Base-by-base conservation (phyloP, 176 grass and related monocot genomes). In the Rhipidocladum racemiflorum region DNA sequence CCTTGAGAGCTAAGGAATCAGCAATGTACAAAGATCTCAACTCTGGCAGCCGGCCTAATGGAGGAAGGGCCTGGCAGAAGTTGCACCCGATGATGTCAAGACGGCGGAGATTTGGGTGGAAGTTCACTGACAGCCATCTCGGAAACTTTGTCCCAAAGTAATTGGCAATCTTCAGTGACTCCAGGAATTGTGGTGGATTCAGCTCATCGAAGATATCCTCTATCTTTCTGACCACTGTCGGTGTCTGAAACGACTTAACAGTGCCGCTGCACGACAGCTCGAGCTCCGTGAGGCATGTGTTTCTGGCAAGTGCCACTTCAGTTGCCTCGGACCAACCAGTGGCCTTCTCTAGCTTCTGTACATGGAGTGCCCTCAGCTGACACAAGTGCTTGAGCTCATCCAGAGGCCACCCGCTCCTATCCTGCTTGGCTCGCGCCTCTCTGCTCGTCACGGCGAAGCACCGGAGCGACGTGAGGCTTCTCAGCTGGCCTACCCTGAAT, bases 91-190 rank as follows among this genome's bases (percentile, higher is more conserved):
- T 32, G 30, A 97, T 77, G 44, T 89, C 70, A 2, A 97, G 68
- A 24, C n/a, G 74, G 10, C 38, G 55, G 50, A 97, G 89, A 91
- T 89, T 93, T 16, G 86, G 84, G 38, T 89, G 87, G 17, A 12
- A 89, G 48, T 49, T 75, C 43, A 20, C 28, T 28, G 87, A 97
- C 20, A 97, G 54, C 94, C 94, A 93, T 78, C 43, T 84, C 9
- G 91, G 94, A 57, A 89, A 87, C 59, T 84, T 80, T 79, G 78
- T 61, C 24, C 91, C 94, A 71, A 85, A 87, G 69, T 86, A 93
- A 25, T 87, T 87, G 46, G 8, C 43, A 80, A 93, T 91, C 83
- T 88, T 91, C 39, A 97, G 86, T 8, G 78, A 91, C 66, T 93
- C 84, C 16, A 97, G 70, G 61, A 78, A 84, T 68, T 72, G 66